These are phyloP conservation scores for Rhodotorula taiwanensis DNA, from an alignment of 768 basidiomycete species.

Conservation along the genomic window DNA sequence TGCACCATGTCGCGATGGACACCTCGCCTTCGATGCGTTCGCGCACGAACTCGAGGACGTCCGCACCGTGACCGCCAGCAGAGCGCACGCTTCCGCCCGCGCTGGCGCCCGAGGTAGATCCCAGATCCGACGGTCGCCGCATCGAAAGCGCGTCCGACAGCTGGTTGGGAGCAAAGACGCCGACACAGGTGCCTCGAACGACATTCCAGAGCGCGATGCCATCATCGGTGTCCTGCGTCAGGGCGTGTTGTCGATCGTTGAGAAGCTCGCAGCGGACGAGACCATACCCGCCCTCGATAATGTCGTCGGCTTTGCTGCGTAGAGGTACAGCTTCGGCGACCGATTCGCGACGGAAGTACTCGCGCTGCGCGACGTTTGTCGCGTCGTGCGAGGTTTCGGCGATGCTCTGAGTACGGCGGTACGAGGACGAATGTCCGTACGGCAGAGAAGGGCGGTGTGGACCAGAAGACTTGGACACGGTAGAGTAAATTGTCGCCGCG, in stretches of 20 bases:
- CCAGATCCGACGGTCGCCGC: constrained; percentile 12
- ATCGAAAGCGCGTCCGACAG: constrained; percentile 50
- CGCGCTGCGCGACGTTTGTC: constrained; percentile 40
- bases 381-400: constrained; percentile 15
- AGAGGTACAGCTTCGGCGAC: constrained; percentile 61
- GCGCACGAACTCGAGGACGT: constrained; percentile 76
- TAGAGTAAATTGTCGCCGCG: constrained; percentile 33
- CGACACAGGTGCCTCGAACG: constrained; percentile 66
- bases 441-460: constrained; percentile 13
- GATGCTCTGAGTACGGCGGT: constrained; percentile 15
- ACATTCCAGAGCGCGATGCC: constrained; percentile 92
- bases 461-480: constrained; percentile 19
- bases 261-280: constrained; percentile 73
- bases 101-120: not conserved
- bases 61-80: constrained; percentile 45
- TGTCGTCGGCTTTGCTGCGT: constrained; percentile 58
- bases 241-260: constrained; percentile 78
- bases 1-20: constrained; percentile 67
- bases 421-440: constrained; percentile 7
- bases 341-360: constrained; percentile 59
- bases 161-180: constrained; percentile 61
- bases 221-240: constrained; percentile 82
- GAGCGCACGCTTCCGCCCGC: too few species aligned
- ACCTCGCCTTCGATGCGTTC: constrained; percentile 94
- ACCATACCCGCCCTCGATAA: constrained; percentile 66